A percentile compares a stretch with the other conserved stretches of the same genome.
Evolutionary conservation across 2,329 filamentous ascomycete genomes (phyloP).

Genomic region (Dactylellina leptospora): DNA sequence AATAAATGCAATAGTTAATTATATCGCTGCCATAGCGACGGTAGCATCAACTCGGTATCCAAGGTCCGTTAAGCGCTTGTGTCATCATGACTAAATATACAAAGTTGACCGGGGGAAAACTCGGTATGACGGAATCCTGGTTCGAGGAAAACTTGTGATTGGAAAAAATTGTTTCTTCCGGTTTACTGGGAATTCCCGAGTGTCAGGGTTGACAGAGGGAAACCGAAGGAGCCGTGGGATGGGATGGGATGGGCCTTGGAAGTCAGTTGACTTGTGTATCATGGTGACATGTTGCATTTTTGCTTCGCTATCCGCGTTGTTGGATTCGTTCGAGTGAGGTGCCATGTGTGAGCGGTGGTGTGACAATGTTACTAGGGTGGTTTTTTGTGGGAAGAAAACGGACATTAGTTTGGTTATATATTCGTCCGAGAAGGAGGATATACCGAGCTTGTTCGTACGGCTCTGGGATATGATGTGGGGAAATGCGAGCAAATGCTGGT

Average conservation of each 20-base stretch:
- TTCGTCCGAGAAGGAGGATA: too few relatives aligned
- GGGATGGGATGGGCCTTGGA: conserved; percentile 3
- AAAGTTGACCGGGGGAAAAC: neutral
- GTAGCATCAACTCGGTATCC: too few relatives aligned
- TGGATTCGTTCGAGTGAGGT: neutral
- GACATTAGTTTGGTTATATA: too few relatives aligned
- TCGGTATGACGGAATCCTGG: neutral
- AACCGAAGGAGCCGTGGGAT: conserved; percentile 5
- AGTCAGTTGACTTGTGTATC: conserved; percentile 29
- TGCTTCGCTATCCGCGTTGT: conserved; percentile 33
- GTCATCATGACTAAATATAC: conserved; percentile 15
- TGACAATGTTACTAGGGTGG: conserved; percentile 38
- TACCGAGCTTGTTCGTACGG: too few relatives aligned
- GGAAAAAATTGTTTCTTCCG: conserved; percentile 13
- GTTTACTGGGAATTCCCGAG: conserved; percentile 39
- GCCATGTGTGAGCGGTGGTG: conserved; percentile 18
- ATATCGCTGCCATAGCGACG: neutral
- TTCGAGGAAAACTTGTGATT: neutral
- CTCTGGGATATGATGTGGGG: too few relatives aligned
- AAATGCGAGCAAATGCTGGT: too few relatives aligned
- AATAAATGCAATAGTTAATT: neutral
- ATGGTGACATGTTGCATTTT: conserved; percentile 48
- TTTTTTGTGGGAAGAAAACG: too few relatives aligned
- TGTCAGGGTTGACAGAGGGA: conserved; percentile 33
- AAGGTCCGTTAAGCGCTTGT: conserved; percentile 13